Evolutionary conservation across 225 moss, liverwort and hornwort species (phyloP).

Genomic region (Climacium dendroides): DNA sequence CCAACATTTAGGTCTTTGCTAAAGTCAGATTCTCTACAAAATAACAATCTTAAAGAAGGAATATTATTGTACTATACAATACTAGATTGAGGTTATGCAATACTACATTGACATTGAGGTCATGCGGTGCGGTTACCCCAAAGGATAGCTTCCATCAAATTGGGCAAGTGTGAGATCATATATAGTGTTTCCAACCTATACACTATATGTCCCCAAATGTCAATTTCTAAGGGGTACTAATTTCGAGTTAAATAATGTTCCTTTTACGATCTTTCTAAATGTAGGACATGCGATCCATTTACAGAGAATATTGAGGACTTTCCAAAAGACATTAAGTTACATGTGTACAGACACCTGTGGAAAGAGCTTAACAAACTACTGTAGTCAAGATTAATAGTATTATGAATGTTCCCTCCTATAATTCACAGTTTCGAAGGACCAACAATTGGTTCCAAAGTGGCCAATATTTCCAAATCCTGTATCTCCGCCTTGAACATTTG

Average conservation of each 20-base stretch:
- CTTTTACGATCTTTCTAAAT: background rate
- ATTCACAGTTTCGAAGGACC: slow-evolving; percentile 25
- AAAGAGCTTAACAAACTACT: background rate
- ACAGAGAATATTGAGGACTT: background rate
- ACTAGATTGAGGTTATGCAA: no score
- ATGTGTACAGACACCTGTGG: background rate
- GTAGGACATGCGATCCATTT: background rate
- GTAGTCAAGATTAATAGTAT: background rate
- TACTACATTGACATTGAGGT: no score
- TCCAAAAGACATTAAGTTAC: background rate
- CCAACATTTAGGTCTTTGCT: background rate
- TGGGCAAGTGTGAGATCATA: background rate
- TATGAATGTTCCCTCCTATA: background rate
- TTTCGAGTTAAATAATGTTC: background rate
- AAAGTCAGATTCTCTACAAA: background rate
- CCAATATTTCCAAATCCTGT: slow-evolving; percentile 23
- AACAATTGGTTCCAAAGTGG: background rate
- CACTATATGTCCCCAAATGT: background rate
- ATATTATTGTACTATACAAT: background rate
- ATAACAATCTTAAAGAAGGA: background rate
- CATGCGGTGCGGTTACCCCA: background rate
- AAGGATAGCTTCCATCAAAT: background rate
- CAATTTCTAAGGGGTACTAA: background rate
- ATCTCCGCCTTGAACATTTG: slow-evolving; percentile 50
- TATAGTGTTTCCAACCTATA: background rate